Evolutionary conservation across 2,329 filamentous ascomycete genomes (phyloP).

Genomic region (Pyricularia sp.): DNA sequence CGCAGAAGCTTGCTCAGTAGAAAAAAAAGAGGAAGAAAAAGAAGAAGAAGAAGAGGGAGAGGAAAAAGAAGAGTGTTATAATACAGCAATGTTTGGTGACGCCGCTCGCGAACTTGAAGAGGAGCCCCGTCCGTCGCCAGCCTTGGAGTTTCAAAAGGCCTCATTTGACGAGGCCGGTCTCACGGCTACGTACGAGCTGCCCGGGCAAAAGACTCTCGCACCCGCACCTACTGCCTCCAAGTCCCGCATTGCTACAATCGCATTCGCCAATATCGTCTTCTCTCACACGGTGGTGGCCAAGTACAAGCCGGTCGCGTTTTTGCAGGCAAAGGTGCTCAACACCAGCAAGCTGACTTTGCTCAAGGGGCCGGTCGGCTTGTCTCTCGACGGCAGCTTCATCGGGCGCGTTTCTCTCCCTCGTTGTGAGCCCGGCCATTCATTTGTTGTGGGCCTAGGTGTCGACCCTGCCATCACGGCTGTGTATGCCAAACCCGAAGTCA

Average conservation of each 20-base stretch:
- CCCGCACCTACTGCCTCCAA: slow-evolving; percentile 41
- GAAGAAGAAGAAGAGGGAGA: not conserved
- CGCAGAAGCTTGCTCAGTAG: too few relatives aligned
- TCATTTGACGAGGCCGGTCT: slow-evolving; percentile 49
- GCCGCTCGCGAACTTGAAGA: not conserved
- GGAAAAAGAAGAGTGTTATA: not conserved
- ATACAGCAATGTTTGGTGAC: not conserved
- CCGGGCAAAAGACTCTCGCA: slow-evolving; percentile 44
- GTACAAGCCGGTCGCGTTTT: slow-evolving; percentile 48
- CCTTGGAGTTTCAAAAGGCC: slow-evolving; percentile 40
- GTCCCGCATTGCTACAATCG: slow-evolving; percentile 49
- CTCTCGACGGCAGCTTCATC: slow-evolving; percentile 54
- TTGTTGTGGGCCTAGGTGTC: slow-evolving; percentile 46
- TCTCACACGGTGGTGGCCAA: slow-evolving; percentile 52
- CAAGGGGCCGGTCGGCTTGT: slow-evolving; percentile 44
- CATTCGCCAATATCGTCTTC: slow-evolving; percentile 40
- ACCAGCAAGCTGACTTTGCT: slow-evolving; percentile 45
- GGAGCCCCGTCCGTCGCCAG: slow-evolving; percentile 11
- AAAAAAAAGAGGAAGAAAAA: not conserved
- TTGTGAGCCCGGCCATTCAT: slow-evolving; percentile 43
- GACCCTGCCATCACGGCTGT: slow-evolving; percentile 46
- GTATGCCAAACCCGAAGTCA: slow-evolving; percentile 47
- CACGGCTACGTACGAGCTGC: slow-evolving; percentile 52
- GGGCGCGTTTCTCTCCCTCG: slow-evolving; percentile 45
- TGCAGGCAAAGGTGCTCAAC: slow-evolving; percentile 49